phyloP scores from a whole-genome alignment of 495 filamentous ascomycete genomes.

The Zalerion maritima region DNA sequence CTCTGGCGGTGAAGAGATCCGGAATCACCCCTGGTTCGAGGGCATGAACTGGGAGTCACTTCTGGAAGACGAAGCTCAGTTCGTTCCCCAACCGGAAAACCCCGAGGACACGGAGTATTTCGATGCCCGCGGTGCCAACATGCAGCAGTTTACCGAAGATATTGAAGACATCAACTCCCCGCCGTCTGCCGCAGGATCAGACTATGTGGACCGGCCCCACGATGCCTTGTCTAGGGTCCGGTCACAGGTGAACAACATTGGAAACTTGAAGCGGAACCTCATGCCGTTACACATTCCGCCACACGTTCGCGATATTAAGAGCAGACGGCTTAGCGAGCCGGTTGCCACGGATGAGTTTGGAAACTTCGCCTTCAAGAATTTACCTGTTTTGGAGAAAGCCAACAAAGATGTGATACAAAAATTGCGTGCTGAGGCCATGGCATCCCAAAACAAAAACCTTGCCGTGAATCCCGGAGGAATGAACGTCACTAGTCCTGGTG shows the following conservation, averaged over 20 bases:
- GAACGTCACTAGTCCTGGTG: constrained; percentile 32
- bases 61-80: constrained; percentile 83
- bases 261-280: constrained; percentile 67
- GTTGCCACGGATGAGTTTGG: constrained; percentile 85
- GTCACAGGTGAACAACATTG: constrained; percentile 49
- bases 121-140: constrained; percentile 75
- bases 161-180: constrained; percentile 78
- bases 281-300: constrained; percentile 95
- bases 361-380: constrained; percentile 90
- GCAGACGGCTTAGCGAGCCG: constrained; percentile 79
- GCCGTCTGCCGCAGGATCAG: constrained; percentile 39
- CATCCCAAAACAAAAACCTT: constrained; percentile 39
- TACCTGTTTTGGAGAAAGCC: constrained; percentile 90
- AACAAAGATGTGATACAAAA: constrained; percentile 98
- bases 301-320: constrained; percentile 82
- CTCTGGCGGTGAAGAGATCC: constrained; percentile 79
- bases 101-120: constrained; percentile 98
- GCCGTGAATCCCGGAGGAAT: constrained; percentile 24
- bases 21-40: constrained; percentile 75
- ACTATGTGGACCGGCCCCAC: constrained; percentile 76
- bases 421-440: constrained; percentile 73
- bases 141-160: constrained; percentile 83
- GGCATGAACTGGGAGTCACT: constrained; percentile 82
- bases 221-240: constrained; percentile 86
- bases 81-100: constrained; percentile 84